A percentile compares a stretch with the other conserved stretches of the same genome.
These are phyloP conservation scores for Glaciozyma martinii DNA, from an alignment of 768 basidiomycete species.

Conservation along the genomic window DNA sequence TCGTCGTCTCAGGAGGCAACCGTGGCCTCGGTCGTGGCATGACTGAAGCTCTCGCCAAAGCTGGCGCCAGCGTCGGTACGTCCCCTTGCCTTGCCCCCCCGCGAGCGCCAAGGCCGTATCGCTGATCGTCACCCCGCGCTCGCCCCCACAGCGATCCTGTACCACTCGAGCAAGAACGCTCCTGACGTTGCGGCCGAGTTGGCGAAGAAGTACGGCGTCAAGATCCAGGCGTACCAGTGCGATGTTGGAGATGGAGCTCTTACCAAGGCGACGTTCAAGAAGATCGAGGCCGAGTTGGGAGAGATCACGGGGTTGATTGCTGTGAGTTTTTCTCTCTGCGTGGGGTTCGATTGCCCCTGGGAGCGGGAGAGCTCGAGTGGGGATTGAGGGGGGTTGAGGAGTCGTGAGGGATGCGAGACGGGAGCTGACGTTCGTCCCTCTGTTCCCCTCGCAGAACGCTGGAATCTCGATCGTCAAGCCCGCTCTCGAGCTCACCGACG, in stretches of 20 bases:
- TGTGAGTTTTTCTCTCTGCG: not conserved
- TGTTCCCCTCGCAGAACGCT: constrained; percentile 37
- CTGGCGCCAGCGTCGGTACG: constrained; percentile 48
- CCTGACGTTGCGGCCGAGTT: constrained; percentile 44
- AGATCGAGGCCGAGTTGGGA: constrained; percentile 49
- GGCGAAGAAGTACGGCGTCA: constrained; percentile 45
- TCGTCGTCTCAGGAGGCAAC: constrained; percentile 56
- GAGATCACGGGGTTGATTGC: constrained; percentile 50
- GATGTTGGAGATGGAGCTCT: constrained; percentile 50
- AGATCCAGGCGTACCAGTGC: constrained; percentile 50
- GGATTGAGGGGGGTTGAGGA: constrained; percentile 24
- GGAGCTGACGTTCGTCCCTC: not conserved
- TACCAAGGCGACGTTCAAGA: constrained; percentile 43
- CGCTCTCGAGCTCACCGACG: constrained; percentile 49
- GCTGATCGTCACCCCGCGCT: not conserved
- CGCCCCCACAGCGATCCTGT: constrained; percentile 47
- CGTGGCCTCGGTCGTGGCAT: constrained; percentile 54
- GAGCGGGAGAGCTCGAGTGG: no score
- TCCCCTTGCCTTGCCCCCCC: not conserved
- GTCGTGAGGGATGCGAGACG: not conserved
- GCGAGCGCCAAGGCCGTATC: not conserved
- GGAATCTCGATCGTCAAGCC: constrained; percentile 58
- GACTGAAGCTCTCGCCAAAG: constrained; percentile 49
- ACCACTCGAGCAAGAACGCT: constrained; percentile 39
- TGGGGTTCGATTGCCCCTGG: no score